phyloP scores from a whole-genome alignment of 2,329 filamentous ascomycete genomes.

The Epicoccum sorghinum region DNA sequence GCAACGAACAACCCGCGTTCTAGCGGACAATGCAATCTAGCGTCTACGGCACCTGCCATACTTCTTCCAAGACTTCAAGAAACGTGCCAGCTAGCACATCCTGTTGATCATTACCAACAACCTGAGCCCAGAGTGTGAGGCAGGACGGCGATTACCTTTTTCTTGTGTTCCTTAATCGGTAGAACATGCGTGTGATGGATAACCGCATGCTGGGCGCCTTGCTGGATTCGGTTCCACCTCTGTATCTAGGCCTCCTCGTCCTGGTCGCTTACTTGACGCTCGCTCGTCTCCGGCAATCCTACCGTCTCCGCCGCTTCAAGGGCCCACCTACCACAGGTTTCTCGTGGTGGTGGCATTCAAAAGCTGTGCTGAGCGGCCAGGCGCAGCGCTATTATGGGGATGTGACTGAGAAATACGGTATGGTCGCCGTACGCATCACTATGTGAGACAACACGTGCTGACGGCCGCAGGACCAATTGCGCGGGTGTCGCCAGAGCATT shows the following conservation, averaged over 20 bases:
- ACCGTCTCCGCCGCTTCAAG: conserved; percentile 39
- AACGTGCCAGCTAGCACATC: neutral
- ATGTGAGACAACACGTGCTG: neutral
- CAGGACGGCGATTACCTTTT: neutral
- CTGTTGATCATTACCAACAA: conserved; percentile 1
- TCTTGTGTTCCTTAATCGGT: conserved; percentile 2
- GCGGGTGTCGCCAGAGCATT: conserved; percentile 56
- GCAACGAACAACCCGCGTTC: conserved; percentile 3
- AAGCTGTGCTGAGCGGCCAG: conserved; percentile 34
- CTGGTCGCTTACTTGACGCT: conserved; percentile 22
- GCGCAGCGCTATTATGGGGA: conserved; percentile 36
- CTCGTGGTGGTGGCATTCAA: conserved; percentile 42
- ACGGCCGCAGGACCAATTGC: conserved; percentile 47
- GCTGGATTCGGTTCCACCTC: conserved; percentile 15
- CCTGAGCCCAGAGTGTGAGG: neutral
- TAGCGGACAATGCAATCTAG: neutral
- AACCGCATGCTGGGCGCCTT: conserved; percentile 4
- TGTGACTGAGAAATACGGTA: conserved; percentile 41
- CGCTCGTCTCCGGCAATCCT: conserved; percentile 32
- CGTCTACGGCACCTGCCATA: neutral
- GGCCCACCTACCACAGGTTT: conserved; percentile 39
- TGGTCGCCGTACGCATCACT: neutral
- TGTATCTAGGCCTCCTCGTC: conserved; percentile 22
- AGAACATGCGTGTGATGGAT: conserved; percentile 14
- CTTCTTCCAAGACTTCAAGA: neutral